Base-by-base conservation (phyloP, 2,329 filamentous ascomycete species). In the Biscogniauxia mediterranea region DNA sequence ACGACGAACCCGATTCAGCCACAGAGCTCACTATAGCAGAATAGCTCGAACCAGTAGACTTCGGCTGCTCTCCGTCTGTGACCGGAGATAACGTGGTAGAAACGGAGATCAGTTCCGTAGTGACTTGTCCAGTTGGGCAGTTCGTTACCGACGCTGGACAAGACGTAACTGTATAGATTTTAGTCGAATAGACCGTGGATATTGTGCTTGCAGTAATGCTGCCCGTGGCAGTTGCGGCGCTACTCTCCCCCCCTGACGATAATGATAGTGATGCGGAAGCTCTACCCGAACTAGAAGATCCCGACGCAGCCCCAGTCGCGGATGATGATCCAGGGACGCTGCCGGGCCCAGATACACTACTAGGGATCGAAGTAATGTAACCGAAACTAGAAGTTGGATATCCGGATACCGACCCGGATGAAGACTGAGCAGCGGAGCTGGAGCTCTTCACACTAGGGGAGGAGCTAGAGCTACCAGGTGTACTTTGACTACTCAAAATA, bases 111-210 rank as follows among this genome's bases (percentile, higher is more conserved):
- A 70, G 32, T 54, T 70, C 69, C 1, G 69, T 71, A 3, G 69
- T 72, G 25, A 70, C 62, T 32, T 69, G 56, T 6, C 69, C 69
- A 1, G 57, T 62, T 23, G 70, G 69, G 32, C 70, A 71, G 42
- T 71, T 61, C n/a, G 63, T 71, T 5, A 72, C 68, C 3, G 61
- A 61, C 1, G 69, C 65, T 1, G 69, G 52, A 52, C 70, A 71
- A 21, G 69, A 71, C 5, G 68, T 70, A 21, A 71, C 62, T 1
- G 68, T 71, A 53, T 69, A 69, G 9, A 71, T 65, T n/a, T 67
- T 70, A 15, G 69, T 71, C n/a, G 71, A 70, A 53, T 68, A 70
- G 20, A 71, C 57, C 4, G 69, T 72, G 50, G 67, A 71, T 19
- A 64, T 62, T 23, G 62, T 61, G 58, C 60, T 64, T 2, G 56